Percentiles rank a stretch among this genome's conserved stretches.
Conservation (phyloP, 164 flowering plant genomes). For the Magnolia changhungtana region DNA sequence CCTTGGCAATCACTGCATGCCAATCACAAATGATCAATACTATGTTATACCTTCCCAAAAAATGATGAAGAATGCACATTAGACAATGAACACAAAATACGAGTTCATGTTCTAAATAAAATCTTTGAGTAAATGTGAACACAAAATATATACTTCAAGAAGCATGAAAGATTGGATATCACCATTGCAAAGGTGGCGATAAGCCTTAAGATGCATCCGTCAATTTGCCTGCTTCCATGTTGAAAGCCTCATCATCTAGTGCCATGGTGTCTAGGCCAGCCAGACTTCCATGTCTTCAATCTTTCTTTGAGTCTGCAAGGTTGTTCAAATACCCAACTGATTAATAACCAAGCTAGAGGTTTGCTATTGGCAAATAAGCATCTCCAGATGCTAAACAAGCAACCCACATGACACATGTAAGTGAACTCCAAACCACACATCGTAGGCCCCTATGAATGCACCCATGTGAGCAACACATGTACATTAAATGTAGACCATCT, state of each 20-base stretch:
- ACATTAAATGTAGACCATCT: not conserved
- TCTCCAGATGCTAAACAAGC: not conserved
- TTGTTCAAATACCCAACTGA: not conserved
- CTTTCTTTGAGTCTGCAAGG: constrained; percentile 54
- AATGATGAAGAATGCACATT: no score
- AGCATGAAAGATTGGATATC: no score
- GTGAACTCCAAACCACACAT: not conserved
- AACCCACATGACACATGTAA: not conserved
- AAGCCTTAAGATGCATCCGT: constrained; percentile 84
- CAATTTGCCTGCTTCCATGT: constrained; percentile 66
- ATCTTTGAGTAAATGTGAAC: no score
- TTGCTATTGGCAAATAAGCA: not conserved
- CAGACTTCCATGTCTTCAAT: constrained; percentile 54
- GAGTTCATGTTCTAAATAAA: no score
- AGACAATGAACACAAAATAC: no score
- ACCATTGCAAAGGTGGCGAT: constrained; percentile 93
- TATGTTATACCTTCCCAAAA: no score
- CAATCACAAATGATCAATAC: no score
- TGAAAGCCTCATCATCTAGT: constrained; percentile 81
- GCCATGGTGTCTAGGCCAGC: constrained; percentile 50
- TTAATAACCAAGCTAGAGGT: not conserved
- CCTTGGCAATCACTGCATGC: no score
- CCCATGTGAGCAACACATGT: no score
- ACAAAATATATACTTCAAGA: no score
- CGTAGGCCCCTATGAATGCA: no score